A percentile compares a stretch with the other conserved stretches of the same genome.
Evolutionary conservation across 1,284 basidiomycete genomes (phyloP).

Genomic region (Cutaneotrichosporon cutaneum): DNA sequence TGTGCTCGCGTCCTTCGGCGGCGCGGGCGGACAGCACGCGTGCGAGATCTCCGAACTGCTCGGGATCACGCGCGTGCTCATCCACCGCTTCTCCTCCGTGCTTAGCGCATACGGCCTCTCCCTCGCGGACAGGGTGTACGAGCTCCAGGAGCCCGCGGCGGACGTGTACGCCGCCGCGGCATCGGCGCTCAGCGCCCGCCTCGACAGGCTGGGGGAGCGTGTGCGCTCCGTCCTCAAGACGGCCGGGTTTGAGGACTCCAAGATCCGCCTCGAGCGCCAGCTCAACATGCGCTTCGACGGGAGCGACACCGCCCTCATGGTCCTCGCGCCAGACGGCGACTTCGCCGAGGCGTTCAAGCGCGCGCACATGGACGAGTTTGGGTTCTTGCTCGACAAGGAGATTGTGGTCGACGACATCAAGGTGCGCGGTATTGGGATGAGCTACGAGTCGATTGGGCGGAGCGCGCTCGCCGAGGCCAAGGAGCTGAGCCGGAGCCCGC

Average conservation of each 20-base stretch:
- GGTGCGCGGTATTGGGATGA: conserved; percentile 75
- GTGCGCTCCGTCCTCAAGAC: conserved; percentile 65
- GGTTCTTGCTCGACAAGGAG: conserved; percentile 79
- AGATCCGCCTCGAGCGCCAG: conserved; percentile 73
- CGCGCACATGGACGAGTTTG: conserved; percentile 80
- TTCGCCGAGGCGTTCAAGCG: conserved; percentile 75
- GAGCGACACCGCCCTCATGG: conserved; percentile 82
- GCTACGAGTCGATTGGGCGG: conserved; percentile 76
- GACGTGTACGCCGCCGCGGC: conserved; percentile 42
- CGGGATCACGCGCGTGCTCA: conserved; percentile 77
- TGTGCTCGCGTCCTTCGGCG: conserved; percentile 83
- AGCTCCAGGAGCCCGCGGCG: conserved; percentile 59
- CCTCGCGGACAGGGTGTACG: conserved; percentile 77
- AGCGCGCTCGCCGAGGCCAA: conserved; percentile 74
- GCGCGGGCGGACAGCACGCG: conserved; percentile 87
- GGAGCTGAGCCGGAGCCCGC: conserved; percentile 17
- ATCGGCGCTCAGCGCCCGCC: conserved; percentile 60
- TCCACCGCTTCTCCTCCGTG: conserved; percentile 80
- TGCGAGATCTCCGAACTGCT: conserved; percentile 72
- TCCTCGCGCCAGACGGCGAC: conserved; percentile 61
- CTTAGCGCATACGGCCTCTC: conserved; percentile 86
- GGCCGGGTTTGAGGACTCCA: conserved; percentile 65
- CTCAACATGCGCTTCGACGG: conserved; percentile 88
- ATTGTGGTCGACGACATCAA: conserved; percentile 91
- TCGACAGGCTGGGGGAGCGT: conserved; percentile 66